Conservation (phyloP, 2,329 filamentous ascomycete genomes). For the Acrocalymma vagum region DNA sequence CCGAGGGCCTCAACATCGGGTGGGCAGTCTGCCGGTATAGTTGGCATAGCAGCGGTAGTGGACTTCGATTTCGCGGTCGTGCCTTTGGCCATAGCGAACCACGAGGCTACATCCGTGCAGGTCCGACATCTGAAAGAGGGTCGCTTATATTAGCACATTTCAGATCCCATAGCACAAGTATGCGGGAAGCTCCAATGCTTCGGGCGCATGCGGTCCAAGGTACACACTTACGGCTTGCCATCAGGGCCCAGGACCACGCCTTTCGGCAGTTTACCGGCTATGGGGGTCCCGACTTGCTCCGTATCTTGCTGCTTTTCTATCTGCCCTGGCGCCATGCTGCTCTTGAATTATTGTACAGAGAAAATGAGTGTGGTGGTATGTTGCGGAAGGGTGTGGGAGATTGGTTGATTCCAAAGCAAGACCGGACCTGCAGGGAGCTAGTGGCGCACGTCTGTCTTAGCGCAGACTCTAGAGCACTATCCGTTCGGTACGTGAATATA, state of each 20-base stretch:
- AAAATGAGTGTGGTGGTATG: no score
- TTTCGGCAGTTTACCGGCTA: constrained; percentile 64
- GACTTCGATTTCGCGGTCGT: constrained; percentile 45
- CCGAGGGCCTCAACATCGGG: constrained; percentile 89
- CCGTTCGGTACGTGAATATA: no score
- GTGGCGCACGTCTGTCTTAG: no score
- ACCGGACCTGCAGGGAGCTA: no score
- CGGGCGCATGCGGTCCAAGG: constrained; percentile 21
- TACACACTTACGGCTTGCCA: constrained; percentile 77
- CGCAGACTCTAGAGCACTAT: no score
- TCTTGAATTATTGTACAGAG: no score
- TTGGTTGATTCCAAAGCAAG: no score
- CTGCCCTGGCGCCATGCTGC: constrained; percentile 31
- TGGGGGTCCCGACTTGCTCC: constrained; percentile 31
- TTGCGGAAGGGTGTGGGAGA: no score
- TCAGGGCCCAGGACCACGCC: constrained; percentile 80
- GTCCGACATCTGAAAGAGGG: constrained; percentile 68
- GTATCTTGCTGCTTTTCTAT: constrained; percentile 36
- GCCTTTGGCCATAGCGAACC: constrained; percentile 66
- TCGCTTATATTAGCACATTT: constrained; percentile 4
- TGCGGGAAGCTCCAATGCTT: constrained; percentile 1
- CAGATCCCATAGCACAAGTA: no score
- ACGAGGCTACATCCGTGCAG: constrained; percentile 70
- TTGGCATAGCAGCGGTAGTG: constrained; percentile 39
- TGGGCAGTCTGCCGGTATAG: constrained; percentile 74